phyloP scores from a whole-genome alignment of 768 basidiomycete species.

The Calocera cornea region DNA sequence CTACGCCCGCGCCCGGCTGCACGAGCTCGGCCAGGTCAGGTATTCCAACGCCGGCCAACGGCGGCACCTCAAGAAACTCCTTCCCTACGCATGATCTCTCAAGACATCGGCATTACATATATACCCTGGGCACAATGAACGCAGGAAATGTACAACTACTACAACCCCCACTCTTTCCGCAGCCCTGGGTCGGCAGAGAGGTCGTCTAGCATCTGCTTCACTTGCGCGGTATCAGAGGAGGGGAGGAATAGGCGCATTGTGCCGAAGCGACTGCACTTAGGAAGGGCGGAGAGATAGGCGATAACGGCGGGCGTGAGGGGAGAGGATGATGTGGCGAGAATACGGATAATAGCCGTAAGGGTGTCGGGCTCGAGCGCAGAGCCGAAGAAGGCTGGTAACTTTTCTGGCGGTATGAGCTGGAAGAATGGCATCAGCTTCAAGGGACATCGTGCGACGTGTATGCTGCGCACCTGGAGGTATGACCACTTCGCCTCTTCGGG shows the following conservation, averaged over 20 bases:
- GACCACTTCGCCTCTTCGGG: constrained; percentile 38
- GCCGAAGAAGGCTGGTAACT: constrained; percentile 50
- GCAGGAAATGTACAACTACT: background rate
- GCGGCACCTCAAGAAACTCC: background rate
- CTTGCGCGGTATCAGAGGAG: constrained; percentile 33
- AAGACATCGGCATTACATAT: background rate
- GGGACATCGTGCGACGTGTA: too few relatives aligned
- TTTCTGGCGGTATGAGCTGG: constrained; percentile 42
- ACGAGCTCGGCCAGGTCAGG: background rate
- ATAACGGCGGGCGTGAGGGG: constrained; percentile 20
- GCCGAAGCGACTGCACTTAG: constrained; percentile 44
- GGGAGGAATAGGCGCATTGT: constrained; percentile 54
- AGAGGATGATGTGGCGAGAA: constrained; percentile 25
- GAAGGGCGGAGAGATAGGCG: constrained; percentile 41
- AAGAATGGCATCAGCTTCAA: constrained; percentile 17
- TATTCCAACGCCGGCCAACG: background rate
- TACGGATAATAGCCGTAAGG: constrained; percentile 43
- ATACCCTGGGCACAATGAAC: background rate
- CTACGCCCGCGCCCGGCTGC: background rate
- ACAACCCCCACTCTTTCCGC: background rate
- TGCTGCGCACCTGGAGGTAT: constrained; percentile 37
- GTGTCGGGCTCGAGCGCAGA: constrained; percentile 54
- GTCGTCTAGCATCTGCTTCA: constrained; percentile 1
- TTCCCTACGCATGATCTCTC: background rate
- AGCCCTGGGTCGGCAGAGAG: constrained; percentile 11